Conservation (phyloP, 2,329 filamentous ascomycete genomes). For the Penicillium hesseltinei region DNA sequence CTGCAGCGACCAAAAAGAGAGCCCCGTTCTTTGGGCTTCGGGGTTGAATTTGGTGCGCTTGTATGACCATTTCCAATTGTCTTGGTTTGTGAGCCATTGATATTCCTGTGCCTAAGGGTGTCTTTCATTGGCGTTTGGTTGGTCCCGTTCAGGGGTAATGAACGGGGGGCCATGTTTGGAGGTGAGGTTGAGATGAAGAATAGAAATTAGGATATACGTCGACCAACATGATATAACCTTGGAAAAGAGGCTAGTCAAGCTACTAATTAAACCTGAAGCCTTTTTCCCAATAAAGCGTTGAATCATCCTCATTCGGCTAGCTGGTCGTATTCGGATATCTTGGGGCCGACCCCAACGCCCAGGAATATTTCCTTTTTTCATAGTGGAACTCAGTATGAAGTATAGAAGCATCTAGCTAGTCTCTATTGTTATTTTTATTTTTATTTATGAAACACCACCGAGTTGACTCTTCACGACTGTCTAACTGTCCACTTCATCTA, state of each 20-base stretch:
- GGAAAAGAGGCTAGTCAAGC: not conserved
- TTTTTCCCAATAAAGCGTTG: not conserved
- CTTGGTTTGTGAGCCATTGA: not conserved
- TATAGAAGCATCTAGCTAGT: not conserved
- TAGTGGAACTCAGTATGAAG: no score
- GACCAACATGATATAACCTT: not conserved
- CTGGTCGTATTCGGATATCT: not conserved
- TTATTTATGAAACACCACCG: not conserved
- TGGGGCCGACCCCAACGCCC: not conserved
- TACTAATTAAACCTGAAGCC: not conserved
- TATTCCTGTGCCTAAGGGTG: not conserved
- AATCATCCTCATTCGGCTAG: not conserved
- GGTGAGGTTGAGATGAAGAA: not conserved
- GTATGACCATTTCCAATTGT: not conserved
- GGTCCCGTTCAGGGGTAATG: not conserved
- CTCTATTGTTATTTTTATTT: no score
- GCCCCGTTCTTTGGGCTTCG: not conserved
- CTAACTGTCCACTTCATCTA: not conserved
- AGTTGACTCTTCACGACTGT: not conserved
- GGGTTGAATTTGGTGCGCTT: not conserved
- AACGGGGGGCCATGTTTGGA: not conserved
- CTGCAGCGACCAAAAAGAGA: conserved; percentile 31
- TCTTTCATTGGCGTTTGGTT: not conserved
- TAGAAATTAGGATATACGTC: not conserved
- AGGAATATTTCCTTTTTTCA: no score